Evolutionary conservation across 2,329 filamentous ascomycete genomes (phyloP).

Genomic region (Pseudocercospora crystallina): DNA sequence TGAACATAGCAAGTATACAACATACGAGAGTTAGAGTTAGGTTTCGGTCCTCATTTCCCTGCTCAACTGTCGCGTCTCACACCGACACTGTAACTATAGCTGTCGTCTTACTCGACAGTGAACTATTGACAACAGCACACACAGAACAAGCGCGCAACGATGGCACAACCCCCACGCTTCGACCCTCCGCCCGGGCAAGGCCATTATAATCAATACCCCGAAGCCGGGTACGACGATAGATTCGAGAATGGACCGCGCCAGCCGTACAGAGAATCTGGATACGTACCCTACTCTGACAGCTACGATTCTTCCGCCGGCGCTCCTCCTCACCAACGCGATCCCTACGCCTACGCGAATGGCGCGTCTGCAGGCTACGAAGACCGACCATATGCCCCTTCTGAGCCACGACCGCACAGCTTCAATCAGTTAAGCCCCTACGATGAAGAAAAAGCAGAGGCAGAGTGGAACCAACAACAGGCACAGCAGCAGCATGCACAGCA

Average conservation of each 20-base stretch:
- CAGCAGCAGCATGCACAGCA: constrained; percentile 11
- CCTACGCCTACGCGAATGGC: constrained; percentile 7
- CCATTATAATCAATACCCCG: constrained; percentile 11
- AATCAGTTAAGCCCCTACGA: constrained; percentile 26
- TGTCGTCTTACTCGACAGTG: too few relatives aligned
- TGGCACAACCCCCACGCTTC: neutral
- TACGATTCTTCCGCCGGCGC: constrained; percentile 1
- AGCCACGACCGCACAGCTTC: constrained; percentile 14
- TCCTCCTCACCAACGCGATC: neutral
- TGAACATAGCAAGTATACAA: too few relatives aligned
- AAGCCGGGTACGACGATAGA: constrained; percentile 13
- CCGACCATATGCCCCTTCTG: constrained; percentile 17
- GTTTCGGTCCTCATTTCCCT: too few relatives aligned
- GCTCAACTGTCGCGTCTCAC: too few relatives aligned
- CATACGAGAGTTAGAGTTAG: too few relatives aligned
- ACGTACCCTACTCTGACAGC: constrained; percentile 14
- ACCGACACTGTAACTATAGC: too few relatives aligned
- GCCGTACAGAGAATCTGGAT: constrained; percentile 10
- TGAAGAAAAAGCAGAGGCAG: constrained; percentile 31
- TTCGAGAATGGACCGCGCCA: constrained; percentile 9
- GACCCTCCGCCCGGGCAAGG: constrained; percentile 13
- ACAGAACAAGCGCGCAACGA: neutral
- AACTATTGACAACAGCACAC: too few relatives aligned
- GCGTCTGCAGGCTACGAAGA: constrained; percentile 6
- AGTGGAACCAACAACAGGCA: constrained; percentile 17